Percentiles rank a stretch among this genome's conserved stretches.
phyloP scores from a whole-genome alignment of 768 basidiomycete genomes.

The Tylopilus sp. region DNA sequence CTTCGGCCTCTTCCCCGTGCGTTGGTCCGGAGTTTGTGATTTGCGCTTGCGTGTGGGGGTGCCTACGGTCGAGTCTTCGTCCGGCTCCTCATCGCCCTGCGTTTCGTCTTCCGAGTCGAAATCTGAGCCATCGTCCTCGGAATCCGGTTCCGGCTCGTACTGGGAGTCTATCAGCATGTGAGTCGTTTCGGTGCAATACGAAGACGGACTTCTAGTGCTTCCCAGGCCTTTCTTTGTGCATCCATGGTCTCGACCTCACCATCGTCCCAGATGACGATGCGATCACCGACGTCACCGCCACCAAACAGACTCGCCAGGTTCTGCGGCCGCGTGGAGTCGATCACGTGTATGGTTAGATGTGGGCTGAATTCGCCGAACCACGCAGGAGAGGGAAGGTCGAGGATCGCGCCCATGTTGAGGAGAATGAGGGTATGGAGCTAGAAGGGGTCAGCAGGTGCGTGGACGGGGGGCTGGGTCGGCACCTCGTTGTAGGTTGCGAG shows the following conservation, averaged over 20 bases:
- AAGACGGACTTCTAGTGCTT: constrained; percentile 69
- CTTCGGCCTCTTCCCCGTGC: constrained; percentile 56
- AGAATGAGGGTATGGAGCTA: constrained; percentile 89
- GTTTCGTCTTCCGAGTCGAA: constrained; percentile 42
- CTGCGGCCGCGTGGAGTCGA: constrained; percentile 90
- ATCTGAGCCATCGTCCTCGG: constrained; percentile 54
- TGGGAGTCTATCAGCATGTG: constrained; percentile 29
- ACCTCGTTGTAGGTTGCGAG: constrained; percentile 69
- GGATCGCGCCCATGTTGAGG: constrained; percentile 86
- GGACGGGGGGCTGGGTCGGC: constrained; percentile 11
- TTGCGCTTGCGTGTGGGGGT: constrained; percentile 49
- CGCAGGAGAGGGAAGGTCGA: constrained; percentile 70
- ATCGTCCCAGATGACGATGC: constrained; percentile 92
- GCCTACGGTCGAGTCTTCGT: constrained; percentile 39
- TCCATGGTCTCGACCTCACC: constrained; percentile 69
- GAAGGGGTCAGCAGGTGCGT: background rate
- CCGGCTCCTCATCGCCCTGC: constrained; percentile 39
- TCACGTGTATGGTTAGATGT: constrained; percentile 78
- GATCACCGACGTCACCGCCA: constrained; percentile 59
- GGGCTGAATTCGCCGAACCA: constrained; percentile 75
- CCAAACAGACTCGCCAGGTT: constrained; percentile 86
- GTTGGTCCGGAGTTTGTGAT: constrained; percentile 37
- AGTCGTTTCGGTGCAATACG: background rate
- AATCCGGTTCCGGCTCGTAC: constrained; percentile 78
- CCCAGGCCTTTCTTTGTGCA: constrained; percentile 79